phyloP scores from a whole-genome alignment of 129 eudicot genomes.

The Saposhnikovia divaricata region DNA sequence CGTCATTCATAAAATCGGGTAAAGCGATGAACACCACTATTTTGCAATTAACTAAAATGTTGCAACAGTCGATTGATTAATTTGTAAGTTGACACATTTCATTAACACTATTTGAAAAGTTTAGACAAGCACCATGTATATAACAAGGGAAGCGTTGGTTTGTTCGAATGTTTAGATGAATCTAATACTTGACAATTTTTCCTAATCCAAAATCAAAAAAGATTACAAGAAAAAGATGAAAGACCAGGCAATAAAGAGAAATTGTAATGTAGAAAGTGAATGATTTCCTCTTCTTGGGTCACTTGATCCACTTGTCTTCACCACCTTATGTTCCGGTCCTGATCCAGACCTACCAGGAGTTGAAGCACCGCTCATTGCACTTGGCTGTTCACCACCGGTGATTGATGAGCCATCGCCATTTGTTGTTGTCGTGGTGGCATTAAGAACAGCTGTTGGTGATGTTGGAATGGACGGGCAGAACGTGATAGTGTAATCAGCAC shows the following conservation, averaged over 20 bases:
- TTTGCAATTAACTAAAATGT: no score
- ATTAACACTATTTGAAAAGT: no score
- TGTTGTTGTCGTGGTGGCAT: constrained; percentile 28
- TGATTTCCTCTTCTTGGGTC: no score
- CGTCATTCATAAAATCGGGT: no score
- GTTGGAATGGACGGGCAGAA: constrained; percentile 65
- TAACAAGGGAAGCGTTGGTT: no score
- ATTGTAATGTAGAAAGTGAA: constrained; percentile 4
- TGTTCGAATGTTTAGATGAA: constrained; percentile 7
- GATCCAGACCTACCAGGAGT: constrained; percentile 27
- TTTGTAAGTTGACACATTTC: no score
- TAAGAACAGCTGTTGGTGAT: background rate
- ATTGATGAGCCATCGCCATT: constrained; percentile 26
- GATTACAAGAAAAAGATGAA: constrained; percentile 10
- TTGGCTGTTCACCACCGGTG: constrained; percentile 19
- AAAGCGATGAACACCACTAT: no score
- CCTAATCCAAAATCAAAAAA: constrained; percentile 7
- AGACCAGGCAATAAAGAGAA: background rate
- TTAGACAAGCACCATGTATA: no score
- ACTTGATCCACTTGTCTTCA: constrained; percentile 71
- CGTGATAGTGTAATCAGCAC: constrained; percentile 84
- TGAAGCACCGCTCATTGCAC: constrained; percentile 21
- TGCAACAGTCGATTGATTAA: no score
- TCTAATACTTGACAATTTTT: background rate
- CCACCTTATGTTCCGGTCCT: constrained; percentile 40